Evolutionary conservation across 140 eudicot species (phyloP).

Genomic region (Cichorium intybus): DNA sequence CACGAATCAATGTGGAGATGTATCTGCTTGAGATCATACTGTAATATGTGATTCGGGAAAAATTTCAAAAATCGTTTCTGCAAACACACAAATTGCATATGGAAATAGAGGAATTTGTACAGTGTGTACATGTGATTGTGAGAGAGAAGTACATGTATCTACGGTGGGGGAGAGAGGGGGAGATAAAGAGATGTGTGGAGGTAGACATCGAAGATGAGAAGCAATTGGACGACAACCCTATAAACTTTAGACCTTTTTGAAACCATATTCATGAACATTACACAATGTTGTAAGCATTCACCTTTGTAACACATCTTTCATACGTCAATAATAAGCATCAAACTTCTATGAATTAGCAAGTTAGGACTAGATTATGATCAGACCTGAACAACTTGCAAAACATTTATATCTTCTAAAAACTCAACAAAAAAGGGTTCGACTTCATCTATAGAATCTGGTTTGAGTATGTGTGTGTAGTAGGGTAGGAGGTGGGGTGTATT

Average conservation of each 20-base stretch:
- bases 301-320: too few relatives aligned
- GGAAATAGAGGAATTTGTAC: too few relatives aligned
- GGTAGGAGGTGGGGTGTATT: too few relatives aligned
- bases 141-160: too few relatives aligned
- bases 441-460: constrained; percentile 80
- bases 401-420: constrained; percentile 41
- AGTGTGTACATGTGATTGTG: too few relatives aligned
- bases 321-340: neutral
- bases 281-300: constrained; percentile 1
- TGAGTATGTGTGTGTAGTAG: too few relatives aligned
- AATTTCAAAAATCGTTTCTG: too few relatives aligned
- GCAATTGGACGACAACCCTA: neutral
- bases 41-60: too few relatives aligned
- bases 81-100: too few relatives aligned
- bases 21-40: too few relatives aligned
- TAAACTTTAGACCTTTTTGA: neutral
- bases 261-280: neutral
- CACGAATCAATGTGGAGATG: too few relatives aligned
- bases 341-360: constrained; percentile 11
- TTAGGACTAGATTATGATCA: constrained; percentile 80
- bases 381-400: constrained; percentile 84
- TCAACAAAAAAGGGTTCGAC: constrained; percentile 71
- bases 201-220: neutral
- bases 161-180: too few relatives aligned
- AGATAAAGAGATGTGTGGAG: neutral